Evolutionary conservation across 306 rosid species (phyloP), one percentile per base, ranked within the genome.

Genomic region (Crataegus laevigata): DNA sequence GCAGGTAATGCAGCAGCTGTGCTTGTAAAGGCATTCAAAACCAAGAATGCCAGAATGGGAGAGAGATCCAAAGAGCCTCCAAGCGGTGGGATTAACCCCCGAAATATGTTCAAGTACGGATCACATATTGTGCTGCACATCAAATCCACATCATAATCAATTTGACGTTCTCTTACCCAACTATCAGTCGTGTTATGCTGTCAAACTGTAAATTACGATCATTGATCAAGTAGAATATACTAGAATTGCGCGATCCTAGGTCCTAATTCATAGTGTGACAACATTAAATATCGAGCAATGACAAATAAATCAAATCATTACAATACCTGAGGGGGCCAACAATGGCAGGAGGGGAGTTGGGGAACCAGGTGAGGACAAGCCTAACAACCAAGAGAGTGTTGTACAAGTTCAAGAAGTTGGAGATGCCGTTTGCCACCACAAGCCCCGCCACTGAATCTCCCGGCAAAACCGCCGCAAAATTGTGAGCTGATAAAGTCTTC

Each of bases 291-390:
- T 55, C 3, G 32, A 22, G 26, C 36, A 62, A 14, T 34, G 28
- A 15, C 12, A 8, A 29, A 7, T 11, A 63, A 21, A 63, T 63
- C 22, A 29, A 30, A 60, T 26, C 5, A 2, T 60, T 15, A 26
- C 54, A 19, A 21, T 25, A 91, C 99, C 99, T 94, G 85, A 92
- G 92, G 29, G 99, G 99, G 77, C 84, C 80, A 74, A 92, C 97
- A 25, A 94, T 87, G 83, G 87, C 91, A 70, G 96, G 85, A 80
- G 99, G 97, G 54, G 96, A 75, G 55, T 89, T 92, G 3, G 99
- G 99, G 84, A 94, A 94, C 97, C 97, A 94, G 36, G 99, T 92
- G 85, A 92, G 81, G 74, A 94, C 99, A 75, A 94, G 99, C 87
- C 99, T 86, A 32, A 84, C 90, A 73, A 94, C 73, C 67, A 94